Conservation (phyloP, 2,329 filamentous ascomycete species). For the Onygena corvina region DNA sequence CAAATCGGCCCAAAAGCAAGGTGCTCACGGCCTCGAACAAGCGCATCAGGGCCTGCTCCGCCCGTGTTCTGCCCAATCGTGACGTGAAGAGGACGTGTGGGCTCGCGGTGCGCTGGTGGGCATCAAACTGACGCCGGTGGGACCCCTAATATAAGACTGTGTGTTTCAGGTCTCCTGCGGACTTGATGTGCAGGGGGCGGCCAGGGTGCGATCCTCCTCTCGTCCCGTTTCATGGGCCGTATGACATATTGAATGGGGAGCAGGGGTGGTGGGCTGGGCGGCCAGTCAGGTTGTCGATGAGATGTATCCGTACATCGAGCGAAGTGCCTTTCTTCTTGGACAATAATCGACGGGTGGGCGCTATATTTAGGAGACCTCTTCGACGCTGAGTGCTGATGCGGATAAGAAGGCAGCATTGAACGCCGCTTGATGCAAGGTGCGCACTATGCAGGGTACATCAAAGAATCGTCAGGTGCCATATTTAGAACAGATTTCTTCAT, state of each 20-base stretch:
- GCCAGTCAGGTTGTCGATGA: too few species aligned
- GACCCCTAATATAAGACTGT: conserved; percentile 4
- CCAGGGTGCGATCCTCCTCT: conserved; percentile 4
- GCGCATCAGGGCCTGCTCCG: not conserved
- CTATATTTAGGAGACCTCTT: conserved; percentile 1
- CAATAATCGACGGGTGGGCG: not conserved
- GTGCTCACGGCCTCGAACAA: conserved; percentile 3
- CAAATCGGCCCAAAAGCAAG: not conserved
- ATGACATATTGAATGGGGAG: conserved; percentile 1
- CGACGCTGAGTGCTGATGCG: not conserved
- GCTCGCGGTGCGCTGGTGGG: conserved; percentile 5
- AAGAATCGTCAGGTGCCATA: conserved; percentile 1
- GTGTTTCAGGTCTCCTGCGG: conserved; percentile 6
- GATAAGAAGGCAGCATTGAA: not conserved
- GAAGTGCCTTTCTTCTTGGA: not conserved
- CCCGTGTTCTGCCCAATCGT: conserved; percentile 1
- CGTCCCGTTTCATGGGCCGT: conserved; percentile 4
- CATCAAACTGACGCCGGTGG: conserved; percentile 5
- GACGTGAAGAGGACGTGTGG: not conserved
- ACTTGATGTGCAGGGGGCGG: conserved; percentile 5
- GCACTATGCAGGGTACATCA: not conserved
- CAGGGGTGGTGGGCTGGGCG: conserved; percentile 3
- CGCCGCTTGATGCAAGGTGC: conserved; percentile 2
- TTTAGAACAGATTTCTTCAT: not conserved
- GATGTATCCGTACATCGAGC: not conserved